phyloP scores from a whole-genome alignment of 495 filamentous ascomycete species.

The Jackrogersella multiformis region DNA sequence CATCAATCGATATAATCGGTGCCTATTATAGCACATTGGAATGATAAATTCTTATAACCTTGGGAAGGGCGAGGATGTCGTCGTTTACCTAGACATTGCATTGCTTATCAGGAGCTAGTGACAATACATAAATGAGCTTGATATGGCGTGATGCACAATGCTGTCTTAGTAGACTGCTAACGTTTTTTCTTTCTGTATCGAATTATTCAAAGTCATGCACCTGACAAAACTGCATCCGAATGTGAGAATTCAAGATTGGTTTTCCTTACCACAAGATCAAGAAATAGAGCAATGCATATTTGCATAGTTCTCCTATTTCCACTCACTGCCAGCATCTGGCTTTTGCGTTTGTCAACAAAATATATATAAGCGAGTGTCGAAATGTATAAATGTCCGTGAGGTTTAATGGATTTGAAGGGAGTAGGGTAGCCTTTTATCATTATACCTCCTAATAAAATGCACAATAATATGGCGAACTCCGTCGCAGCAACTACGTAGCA shows the following conservation, averaged over 20 bases:
- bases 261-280: not conserved
- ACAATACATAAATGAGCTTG: conserved; percentile 14
- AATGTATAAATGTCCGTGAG: not conserved
- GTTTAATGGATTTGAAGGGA: not conserved
- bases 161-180: conserved; percentile 5
- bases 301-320: not conserved
- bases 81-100: conserved; percentile 26
- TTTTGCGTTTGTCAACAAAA: not conserved
- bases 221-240: not conserved
- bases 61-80: conserved; percentile 9
- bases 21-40: conserved; percentile 5
- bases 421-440: conserved; percentile 17
- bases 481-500: too few species aligned
- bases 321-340: not conserved
- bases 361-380: too few species aligned
- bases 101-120: conserved; percentile 16
- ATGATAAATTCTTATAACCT: conserved; percentile 12
- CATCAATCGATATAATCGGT: not conserved
- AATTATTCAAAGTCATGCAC: not conserved
- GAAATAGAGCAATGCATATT: not conserved
- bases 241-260: not conserved
- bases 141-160: conserved; percentile 11
- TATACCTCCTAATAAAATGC: not conserved
- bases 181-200: not conserved
- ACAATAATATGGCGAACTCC: conserved; percentile 3